These are phyloP conservation scores for Fusarium sp. DNA, from an alignment of 2,329 filamentous ascomycete genomes.

Conservation along the genomic window DNA sequence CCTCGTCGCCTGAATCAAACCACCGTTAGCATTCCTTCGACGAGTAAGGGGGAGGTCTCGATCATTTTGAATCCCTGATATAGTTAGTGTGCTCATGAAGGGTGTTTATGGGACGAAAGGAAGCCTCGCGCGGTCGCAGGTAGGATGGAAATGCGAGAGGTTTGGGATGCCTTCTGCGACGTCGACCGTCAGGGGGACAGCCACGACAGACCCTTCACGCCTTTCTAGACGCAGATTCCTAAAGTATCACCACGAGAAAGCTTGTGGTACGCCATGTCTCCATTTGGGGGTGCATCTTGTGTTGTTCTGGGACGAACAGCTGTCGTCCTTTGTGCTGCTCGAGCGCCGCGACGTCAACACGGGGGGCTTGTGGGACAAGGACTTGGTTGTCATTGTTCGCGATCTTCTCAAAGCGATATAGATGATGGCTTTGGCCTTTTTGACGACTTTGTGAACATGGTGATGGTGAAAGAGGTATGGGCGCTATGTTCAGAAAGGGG, in stretches of 20 bases:
- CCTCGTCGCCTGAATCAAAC: neutral
- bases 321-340: neutral
- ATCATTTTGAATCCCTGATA: neutral
- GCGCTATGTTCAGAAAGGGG: neutral
- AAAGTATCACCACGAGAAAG: neutral
- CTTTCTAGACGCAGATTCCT: no score
- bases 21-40: neutral
- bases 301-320: neutral
- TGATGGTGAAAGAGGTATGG: neutral
- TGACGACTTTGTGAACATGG: neutral
- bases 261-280: no score
- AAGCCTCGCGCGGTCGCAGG: neutral
- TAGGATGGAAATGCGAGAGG: neutral
- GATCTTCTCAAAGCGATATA: neutral
- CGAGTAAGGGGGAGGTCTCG: neutral
- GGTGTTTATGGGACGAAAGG: rapidly evolving
- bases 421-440: neutral
- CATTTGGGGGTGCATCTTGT: neutral
- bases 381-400: neutral
- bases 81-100: no score
- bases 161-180: neutral
- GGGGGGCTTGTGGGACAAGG: neutral
- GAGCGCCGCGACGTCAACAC: neutral
- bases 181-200: neutral
- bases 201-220: neutral